Conservation (phyloP, 2,329 filamentous ascomycete genomes). For the Achaetomium macrosporum region DNA sequence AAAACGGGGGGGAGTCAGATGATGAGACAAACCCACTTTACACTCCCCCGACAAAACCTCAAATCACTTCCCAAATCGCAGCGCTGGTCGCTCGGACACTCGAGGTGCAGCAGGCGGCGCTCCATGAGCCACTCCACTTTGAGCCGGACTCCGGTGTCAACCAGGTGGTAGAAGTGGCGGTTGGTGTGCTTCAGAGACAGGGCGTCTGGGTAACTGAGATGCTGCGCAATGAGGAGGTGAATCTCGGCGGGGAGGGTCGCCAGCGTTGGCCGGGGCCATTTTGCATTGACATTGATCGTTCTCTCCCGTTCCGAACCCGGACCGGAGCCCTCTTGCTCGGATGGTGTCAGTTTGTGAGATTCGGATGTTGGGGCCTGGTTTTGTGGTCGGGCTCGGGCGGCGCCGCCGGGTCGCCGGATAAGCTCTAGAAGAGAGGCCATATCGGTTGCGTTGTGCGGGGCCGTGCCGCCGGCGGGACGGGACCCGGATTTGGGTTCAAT, state of each 20-base stretch:
- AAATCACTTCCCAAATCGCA: constrained; percentile 56
- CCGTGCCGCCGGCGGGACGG: not conserved
- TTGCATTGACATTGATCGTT: not conserved
- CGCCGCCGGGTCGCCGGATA: constrained; percentile 1
- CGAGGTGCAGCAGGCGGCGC: constrained; percentile 55
- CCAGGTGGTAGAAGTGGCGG: constrained; percentile 56
- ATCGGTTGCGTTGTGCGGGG: not conserved
- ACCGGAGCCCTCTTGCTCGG: not conserved
- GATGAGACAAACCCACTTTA: constrained; percentile 38
- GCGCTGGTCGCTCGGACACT: constrained; percentile 54
- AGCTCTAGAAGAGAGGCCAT: constrained; percentile 15
- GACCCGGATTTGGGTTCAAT: too few relatives aligned
- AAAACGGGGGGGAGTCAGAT: too few relatives aligned
- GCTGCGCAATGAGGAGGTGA: constrained; percentile 55
- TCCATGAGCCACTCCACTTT: constrained; percentile 66
- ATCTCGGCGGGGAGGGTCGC: constrained; percentile 58
- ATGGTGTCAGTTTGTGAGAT: not conserved
- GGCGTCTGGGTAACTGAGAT: constrained; percentile 64
- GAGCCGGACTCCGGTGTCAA: constrained; percentile 59
- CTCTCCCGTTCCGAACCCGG: not conserved
- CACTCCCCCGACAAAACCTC: constrained; percentile 54
- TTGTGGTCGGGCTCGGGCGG: not conserved
- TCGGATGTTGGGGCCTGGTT: not conserved
- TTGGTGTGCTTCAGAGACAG: constrained; percentile 63
- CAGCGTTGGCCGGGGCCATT: constrained; percentile 27